Base-by-base conservation (phyloP, 805 yeast species). In the Lipomyces sp. region DNA sequence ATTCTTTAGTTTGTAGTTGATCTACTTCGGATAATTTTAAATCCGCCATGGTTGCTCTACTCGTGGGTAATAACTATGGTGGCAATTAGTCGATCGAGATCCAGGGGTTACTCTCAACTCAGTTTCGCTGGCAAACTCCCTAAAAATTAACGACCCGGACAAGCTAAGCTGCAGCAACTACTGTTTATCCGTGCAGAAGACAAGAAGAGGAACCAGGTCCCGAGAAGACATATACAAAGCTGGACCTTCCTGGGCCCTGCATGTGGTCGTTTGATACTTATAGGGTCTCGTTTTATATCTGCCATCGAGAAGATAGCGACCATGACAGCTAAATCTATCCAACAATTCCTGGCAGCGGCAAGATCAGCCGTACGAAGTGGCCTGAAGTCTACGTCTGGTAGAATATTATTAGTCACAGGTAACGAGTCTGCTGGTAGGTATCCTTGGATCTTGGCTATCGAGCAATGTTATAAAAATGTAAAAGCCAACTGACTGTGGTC, bases 371-470 rank as follows among this genome's bases (percentile, higher is more conserved):
- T 67, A 34, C 60, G 62, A 24, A 37, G 57, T 11, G 65, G 65
- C 15, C 48, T 66, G 24, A 30, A n/a, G n/a, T 30, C 56, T 11
- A 34, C 62, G 4, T 55, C 50, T 15, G 53, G 45, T 5, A 50
- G 51, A 29, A 57, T 57, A 3, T 32, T 67, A 6, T 64, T 88
- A 30, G 93, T 88, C 0, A 80, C 89, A 0, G 98, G 98, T 0
- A 92, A 92, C 74, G 95, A 92, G 73, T 85, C 95, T 3, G 93
- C 95, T 0, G 89, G 79, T 76, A 60, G 15, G 74, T 69, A 6
- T 29, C 29, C 2, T 51, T 1, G 32, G 13, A 51, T 2, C 30
- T 2, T 6, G 13, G 15, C 6, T 8, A 35, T 3, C 37, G 0
- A 35, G 29, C n/a, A 32, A 10, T 24, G 24, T 24, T 24, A 24